Base-by-base conservation (phyloP, 2,329 filamentous ascomycete species). In the Fusarium sp. region DNA sequence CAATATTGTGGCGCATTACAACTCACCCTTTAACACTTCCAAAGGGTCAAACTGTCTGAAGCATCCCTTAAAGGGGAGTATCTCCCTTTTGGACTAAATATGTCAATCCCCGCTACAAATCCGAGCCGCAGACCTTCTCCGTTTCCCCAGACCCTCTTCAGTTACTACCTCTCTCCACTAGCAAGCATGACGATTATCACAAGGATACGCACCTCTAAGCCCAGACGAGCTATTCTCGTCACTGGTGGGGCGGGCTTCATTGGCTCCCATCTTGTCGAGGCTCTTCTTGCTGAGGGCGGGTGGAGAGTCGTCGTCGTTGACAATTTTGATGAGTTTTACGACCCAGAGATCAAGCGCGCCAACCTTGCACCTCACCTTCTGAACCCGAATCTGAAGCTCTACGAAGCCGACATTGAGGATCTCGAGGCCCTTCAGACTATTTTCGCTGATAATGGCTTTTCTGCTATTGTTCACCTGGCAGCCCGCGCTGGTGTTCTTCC, bases 221-320 rank as follows among this genome's bases (percentile, higher is more conserved):
- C 52, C 21, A 60, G 38, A 35, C 52, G 30, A 23, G 54, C 52
- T 18, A 67, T 67, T 23, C 33, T 67, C 32, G 62, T 67, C 1
- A 67, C 64, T 5, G 64, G 64, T 18, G 64, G 64, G 30, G 64
- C 62, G 9, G 64, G 64, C 43, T 67, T 67, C 15, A 67, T 67
- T 4, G 64, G 64, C 28, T 66, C 62, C 21, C 64, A 67, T 30
- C 64, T 67, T 5, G 64, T 67, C 3, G 62, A 67, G 19, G 62
- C 64, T 5, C 52, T 67, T 18, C 32, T 67, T 4, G 64, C 64
- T 5, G 62, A 67, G 3, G 52, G 62, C 15, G 58, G 54, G 12
- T 67, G 64, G 64, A 67, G 40, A n/a, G 62, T 67, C 3, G 62
- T 67, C 3, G 62, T 67, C 0, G 52, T 67, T 12, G 64, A 67